A percentile compares a stretch with the other conserved stretches of the same genome.
Conservation (phyloP, 192 early-diverging fungal species). For the Spizellomyces punctatus region DNA sequence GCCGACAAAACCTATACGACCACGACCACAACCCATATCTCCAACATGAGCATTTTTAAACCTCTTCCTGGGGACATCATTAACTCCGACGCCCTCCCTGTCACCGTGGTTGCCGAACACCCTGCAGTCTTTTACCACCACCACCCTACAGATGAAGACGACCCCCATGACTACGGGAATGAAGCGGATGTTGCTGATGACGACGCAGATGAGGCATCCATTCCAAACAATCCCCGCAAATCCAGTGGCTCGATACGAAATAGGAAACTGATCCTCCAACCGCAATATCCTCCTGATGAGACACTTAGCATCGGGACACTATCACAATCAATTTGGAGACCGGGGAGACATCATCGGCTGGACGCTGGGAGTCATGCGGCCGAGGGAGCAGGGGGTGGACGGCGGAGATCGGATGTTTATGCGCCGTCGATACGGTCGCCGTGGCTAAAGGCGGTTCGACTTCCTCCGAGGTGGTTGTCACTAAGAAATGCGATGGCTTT, state of each 20-base stretch:
- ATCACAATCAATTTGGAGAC: conserved; percentile 4
- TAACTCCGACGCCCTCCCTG: conserved; percentile 1
- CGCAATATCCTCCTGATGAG: no score
- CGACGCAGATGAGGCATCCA: conserved; percentile 7
- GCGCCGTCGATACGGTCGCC: conserved; percentile 10
- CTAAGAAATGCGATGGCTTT: conserved; percentile 37
- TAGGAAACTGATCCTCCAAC: neutral
- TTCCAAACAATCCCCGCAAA: conserved; percentile 6
- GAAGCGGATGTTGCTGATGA: neutral
- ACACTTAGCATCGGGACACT: neutral
- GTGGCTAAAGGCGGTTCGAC: conserved; percentile 20
- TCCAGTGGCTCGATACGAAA: conserved; percentile 19
- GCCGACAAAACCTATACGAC: conserved; percentile 19
- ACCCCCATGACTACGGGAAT: neutral
- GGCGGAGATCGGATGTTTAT: neutral
- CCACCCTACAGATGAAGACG: conserved; percentile 1
- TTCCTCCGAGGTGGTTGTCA: conserved; percentile 31
- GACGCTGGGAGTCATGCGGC: neutral
- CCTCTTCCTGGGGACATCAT: neutral
- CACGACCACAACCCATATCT: conserved; percentile 20
- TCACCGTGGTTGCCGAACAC: conserved; percentile 25
- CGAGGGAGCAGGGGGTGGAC: no score
- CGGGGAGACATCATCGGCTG: neutral
- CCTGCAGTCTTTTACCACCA: neutral
- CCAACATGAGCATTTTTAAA: conserved; percentile 30